Evolutionary conservation across 2,329 filamentous ascomycete genomes (phyloP).

Genomic region (Pseudogymnoascus sp.): DNA sequence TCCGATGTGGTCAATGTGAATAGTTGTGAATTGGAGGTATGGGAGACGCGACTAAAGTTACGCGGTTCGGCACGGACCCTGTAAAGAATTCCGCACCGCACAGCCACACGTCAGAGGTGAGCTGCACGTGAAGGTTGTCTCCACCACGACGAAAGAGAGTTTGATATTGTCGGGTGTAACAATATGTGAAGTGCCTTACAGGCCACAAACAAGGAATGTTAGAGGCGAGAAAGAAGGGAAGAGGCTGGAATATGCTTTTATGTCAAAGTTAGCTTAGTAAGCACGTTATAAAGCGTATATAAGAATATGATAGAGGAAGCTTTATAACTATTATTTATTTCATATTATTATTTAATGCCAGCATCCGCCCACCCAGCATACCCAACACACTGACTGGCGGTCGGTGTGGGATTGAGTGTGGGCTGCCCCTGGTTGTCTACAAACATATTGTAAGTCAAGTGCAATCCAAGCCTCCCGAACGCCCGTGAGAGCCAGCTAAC

Average conservation of each 20-base stretch:
- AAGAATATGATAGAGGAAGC: no score
- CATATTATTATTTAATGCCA: neutral
- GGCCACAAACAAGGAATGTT: neutral
- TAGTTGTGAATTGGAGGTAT: neutral
- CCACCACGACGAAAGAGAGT: neutral
- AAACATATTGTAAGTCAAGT: neutral
- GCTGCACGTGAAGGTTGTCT: neutral
- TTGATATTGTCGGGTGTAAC: neutral
- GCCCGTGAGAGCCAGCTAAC: no score
- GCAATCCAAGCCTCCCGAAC: no score
- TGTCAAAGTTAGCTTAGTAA: neutral
- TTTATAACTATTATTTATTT: neutral
- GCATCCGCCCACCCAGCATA: no score
- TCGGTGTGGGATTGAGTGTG: no score
- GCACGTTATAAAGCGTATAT: neutral
- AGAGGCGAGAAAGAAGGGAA: neutral
- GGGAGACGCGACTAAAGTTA: neutral
- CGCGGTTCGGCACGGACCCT: neutral
- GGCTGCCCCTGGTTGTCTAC: no score
- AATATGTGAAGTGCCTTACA: neutral
- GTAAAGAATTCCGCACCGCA: neutral
- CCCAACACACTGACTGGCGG: no score
- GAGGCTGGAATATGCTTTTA: neutral
- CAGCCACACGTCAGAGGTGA: neutral
- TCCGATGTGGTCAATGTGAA: neutral